Percentiles rank a stretch among this genome's conserved stretches.
Evolutionary conservation across 2,329 filamentous ascomycete genomes (phyloP).

Genomic region (Zymoseptoria passerinii): DNA sequence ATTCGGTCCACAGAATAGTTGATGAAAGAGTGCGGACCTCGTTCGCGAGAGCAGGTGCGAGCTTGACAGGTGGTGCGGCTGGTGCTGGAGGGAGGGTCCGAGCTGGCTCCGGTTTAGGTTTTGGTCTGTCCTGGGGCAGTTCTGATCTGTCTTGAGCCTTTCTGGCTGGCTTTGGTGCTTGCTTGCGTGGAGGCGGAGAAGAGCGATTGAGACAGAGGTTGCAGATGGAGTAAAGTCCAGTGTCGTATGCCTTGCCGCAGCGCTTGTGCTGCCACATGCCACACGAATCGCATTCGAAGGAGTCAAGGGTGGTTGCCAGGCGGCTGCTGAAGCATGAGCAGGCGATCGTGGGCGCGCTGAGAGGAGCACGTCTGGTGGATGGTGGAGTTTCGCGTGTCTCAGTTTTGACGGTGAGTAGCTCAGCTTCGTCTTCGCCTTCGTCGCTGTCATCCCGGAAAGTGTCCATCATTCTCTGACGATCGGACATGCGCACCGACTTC

Average conservation of each 20-base stretch:
- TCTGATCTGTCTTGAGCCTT: not conserved
- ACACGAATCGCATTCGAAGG: conserved; percentile 3
- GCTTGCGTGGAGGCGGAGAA: not conserved
- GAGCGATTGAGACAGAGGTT: conserved; percentile 2
- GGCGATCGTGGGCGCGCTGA: not conserved
- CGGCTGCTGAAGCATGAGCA: not conserved
- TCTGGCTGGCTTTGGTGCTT: not conserved
- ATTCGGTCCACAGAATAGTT: conserved; percentile 13
- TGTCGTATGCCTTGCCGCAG: not conserved
- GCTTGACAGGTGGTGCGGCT: not conserved
- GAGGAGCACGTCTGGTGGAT: not conserved
- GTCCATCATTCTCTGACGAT: not conserved
- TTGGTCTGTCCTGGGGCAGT: not conserved
- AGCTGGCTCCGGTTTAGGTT: not conserved
- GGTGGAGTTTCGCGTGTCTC: not conserved
- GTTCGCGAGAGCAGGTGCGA: conserved; percentile 5
- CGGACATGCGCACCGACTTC: not conserved
- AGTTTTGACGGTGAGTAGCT: not conserved
- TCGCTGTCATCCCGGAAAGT: not conserved
- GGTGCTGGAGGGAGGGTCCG: not conserved
- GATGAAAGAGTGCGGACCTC: conserved; percentile 12
- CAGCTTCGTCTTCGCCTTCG: not conserved
- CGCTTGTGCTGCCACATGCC: conserved; percentile 2
- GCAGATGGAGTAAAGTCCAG: not conserved
- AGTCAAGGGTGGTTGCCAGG: conserved; percentile 1